Evolutionary conservation across 140 eudicot species (phyloP).

Genomic region (Anethum foeniculum): DNA sequence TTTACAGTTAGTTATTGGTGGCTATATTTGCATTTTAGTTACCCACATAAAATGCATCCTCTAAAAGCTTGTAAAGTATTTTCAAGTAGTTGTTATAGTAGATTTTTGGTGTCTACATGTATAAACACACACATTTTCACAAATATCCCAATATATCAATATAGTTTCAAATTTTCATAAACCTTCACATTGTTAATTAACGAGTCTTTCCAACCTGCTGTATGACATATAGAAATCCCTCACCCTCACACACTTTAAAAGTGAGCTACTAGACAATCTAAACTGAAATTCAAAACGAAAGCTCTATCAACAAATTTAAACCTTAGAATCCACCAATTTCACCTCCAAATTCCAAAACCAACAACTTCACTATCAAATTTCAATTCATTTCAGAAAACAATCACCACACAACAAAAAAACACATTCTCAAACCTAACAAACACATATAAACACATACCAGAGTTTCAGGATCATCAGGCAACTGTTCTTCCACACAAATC

Average conservation of each 20-base stretch:
- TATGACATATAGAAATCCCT: background rate
- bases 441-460: slow-evolving; percentile 29
- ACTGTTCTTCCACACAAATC: slow-evolving; percentile 68
- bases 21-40: too few relatives aligned
- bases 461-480: slow-evolving; percentile 82
- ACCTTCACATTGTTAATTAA: background rate
- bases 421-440: background rate
- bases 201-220: background rate
- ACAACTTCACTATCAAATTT: background rate
- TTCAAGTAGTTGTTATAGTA: background rate
- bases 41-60: background rate
- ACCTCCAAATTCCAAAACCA: background rate
- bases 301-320: background rate
- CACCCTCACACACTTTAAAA: background rate
- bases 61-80: background rate
- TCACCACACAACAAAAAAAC: background rate
- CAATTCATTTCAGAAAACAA: background rate
- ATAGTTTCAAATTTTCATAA: background rate
- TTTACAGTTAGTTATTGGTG: background rate
- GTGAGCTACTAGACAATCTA: background rate
- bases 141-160: background rate
- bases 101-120: background rate
- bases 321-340: background rate
- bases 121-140: background rate
- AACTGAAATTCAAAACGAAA: too few relatives aligned